These are phyloP conservation scores for Physcomitrium patens DNA, from an alignment of 225 moss, liverwort and hornwort genomes.

Conservation along the genomic window DNA sequence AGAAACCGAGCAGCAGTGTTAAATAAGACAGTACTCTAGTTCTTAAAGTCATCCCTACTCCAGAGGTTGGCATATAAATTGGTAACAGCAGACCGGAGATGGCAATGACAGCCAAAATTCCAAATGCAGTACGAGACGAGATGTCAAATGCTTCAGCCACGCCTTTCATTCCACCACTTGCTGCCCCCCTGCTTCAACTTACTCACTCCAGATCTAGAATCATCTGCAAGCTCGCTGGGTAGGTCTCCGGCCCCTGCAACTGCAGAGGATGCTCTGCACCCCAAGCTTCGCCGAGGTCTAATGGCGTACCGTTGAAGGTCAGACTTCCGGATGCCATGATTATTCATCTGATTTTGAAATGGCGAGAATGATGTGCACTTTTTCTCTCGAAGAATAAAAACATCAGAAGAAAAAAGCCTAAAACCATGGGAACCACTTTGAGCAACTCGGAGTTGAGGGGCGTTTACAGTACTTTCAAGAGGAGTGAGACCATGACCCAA, in stretches of 20 bases:
- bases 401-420: constrained; percentile 27
- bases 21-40: constrained; percentile 66
- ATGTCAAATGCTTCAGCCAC: constrained; percentile 93
- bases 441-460: constrained; percentile 25
- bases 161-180: constrained; percentile 55
- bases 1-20: constrained; percentile 84
- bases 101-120: constrained; percentile 63
- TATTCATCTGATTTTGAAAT: constrained; percentile 16
- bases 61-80: constrained; percentile 74
- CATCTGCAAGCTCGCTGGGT: constrained; percentile 15
- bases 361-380: not conserved
- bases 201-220: not conserved
- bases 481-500: constrained; percentile 40
- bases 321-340: constrained; percentile 18
- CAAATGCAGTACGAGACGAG: constrained; percentile 65
- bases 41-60: constrained; percentile 62
- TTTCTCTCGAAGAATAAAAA: constrained; percentile 10
- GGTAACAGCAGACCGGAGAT: constrained; percentile 71
- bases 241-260: constrained; percentile 35
- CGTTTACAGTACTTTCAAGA: constrained; percentile 31
- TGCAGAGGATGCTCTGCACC: constrained; percentile 38
- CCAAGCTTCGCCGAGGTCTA: constrained; percentile 27
- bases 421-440: constrained; percentile 23
- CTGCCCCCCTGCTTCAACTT: constrained; percentile 7
- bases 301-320: constrained; percentile 30